phyloP scores from a whole-genome alignment of 306 rosid genomes.

The Chamaecrista fasciculata region DNA sequence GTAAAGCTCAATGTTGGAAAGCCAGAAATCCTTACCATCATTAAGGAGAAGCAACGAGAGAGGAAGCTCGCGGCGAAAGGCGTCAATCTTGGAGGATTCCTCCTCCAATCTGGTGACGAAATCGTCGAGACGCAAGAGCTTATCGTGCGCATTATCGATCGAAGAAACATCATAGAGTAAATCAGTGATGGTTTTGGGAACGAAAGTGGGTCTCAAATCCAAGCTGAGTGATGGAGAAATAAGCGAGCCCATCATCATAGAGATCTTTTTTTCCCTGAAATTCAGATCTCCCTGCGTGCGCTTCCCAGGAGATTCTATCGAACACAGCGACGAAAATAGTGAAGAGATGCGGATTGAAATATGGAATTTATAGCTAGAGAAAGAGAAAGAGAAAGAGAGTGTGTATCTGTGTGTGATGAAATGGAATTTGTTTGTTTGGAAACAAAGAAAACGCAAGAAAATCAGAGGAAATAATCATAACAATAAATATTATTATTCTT shows the following conservation, averaged over 20 bases:
- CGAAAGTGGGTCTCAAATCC: constrained; percentile 61
- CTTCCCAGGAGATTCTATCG: constrained; percentile 14
- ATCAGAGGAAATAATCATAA: no score
- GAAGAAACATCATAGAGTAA: constrained; percentile 54
- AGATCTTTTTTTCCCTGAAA: constrained; percentile 20
- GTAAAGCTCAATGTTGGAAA: background rate
- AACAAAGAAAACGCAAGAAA: background rate
- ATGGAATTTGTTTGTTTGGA: background rate
- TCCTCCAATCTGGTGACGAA: constrained; percentile 56
- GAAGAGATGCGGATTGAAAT: background rate
- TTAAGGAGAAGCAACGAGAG: constrained; percentile 76
- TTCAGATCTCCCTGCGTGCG: constrained; percentile 23
- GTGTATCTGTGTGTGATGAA: background rate
- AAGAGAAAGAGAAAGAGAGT: background rate
- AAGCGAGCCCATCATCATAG: constrained; percentile 61
- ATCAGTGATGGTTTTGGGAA: constrained; percentile 69
- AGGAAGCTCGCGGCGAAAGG: constrained; percentile 94
- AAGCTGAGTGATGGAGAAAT: constrained; percentile 76
- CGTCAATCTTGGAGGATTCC: constrained; percentile 83
- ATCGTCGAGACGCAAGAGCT: constrained; percentile 45
- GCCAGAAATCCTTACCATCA: constrained; percentile 50
- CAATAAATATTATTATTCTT: no score
- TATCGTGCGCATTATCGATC: constrained; percentile 38
- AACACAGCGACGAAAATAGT: background rate
- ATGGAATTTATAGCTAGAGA: background rate